Evolutionary conservation across 306 rosid species (phyloP).

Genomic region (Rubus parviflorus): DNA sequence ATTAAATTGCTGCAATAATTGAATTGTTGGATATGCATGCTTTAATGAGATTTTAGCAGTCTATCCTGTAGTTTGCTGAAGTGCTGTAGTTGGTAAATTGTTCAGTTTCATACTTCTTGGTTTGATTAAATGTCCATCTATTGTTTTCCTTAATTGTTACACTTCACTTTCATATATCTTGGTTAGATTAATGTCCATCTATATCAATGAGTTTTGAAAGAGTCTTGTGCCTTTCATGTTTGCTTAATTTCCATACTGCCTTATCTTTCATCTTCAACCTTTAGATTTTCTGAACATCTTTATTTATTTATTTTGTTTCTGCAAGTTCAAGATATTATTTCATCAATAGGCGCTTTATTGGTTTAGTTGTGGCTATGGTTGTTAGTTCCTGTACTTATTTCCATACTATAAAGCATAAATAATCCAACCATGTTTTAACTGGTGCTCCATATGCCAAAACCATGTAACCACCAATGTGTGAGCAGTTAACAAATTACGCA

Average conservation of each 20-base stretch:
- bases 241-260: not conserved
- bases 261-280: not conserved
- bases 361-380: not conserved
- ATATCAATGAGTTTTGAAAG: not conserved
- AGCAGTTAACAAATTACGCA: not conserved
- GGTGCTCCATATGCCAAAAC: conserved; percentile 1
- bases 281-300: not conserved
- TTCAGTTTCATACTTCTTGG: not conserved
- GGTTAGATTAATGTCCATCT: not conserved
- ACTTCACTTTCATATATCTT: conserved; percentile 2
- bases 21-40: conserved; percentile 1
- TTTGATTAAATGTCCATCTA: not conserved
- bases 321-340: not conserved
- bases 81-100: conserved; percentile 8
- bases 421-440: not conserved
- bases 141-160: not conserved
- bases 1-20: not conserved
- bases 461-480: not conserved
- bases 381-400: not conserved
- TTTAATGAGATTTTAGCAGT: not conserved
- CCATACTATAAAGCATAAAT: not conserved
- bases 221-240: not conserved
- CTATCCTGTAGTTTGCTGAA: not conserved
- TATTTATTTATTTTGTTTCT: not conserved
- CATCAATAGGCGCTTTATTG: not conserved